Percentiles rank a stretch among this genome's conserved stretches.
Conservation (phyloP, 805 yeast genomes). For the Saccharomycopsis fermentans region DNA sequence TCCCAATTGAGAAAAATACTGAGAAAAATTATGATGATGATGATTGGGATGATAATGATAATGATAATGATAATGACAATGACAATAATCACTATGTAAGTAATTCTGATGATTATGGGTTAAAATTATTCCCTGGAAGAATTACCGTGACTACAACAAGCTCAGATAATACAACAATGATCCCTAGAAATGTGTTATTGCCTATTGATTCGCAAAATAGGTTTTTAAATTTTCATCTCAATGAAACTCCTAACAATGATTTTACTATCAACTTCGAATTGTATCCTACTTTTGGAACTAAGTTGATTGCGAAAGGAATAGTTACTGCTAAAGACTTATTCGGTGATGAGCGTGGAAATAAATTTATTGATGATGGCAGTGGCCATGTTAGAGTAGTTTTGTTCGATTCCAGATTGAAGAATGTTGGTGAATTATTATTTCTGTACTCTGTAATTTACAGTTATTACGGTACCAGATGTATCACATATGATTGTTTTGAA, state of each 20-base stretch:
- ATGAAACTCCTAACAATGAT: slow-evolving; percentile 32
- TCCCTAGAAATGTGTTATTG: slow-evolving; percentile 76
- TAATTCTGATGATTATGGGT: background rate
- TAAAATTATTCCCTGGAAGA: slow-evolving; percentile 56
- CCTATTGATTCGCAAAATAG: slow-evolving; percentile 63
- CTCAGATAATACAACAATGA: slow-evolving; percentile 45
- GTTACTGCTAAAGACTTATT: background rate
- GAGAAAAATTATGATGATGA: background rate
- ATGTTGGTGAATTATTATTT: slow-evolving; percentile 72
- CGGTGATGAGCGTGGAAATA: slow-evolving; percentile 26
- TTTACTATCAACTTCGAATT: slow-evolving; percentile 80
- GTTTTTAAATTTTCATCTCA: slow-evolving; percentile 72
- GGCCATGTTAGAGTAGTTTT: slow-evolving; percentile 52
- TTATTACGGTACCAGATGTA: slow-evolving; percentile 47
- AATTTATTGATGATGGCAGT: slow-evolving; percentile 26
- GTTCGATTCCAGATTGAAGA: slow-evolving; percentile 69
- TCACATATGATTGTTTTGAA: background rate
- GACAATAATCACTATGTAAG: background rate
- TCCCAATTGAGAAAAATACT: background rate
- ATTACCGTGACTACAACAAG: slow-evolving; percentile 68
- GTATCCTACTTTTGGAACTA: slow-evolving; percentile 90
- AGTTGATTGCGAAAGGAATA: slow-evolving; percentile 62
- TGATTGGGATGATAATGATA: slow-evolving; percentile 29
- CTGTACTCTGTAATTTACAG: slow-evolving; percentile 80
- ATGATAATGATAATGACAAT: background rate